Evolutionary conservation across 106 monocot species (phyloP), one percentile per base, ranked within the genome.

Genomic region (Dioscorea zingiberensis): DNA sequence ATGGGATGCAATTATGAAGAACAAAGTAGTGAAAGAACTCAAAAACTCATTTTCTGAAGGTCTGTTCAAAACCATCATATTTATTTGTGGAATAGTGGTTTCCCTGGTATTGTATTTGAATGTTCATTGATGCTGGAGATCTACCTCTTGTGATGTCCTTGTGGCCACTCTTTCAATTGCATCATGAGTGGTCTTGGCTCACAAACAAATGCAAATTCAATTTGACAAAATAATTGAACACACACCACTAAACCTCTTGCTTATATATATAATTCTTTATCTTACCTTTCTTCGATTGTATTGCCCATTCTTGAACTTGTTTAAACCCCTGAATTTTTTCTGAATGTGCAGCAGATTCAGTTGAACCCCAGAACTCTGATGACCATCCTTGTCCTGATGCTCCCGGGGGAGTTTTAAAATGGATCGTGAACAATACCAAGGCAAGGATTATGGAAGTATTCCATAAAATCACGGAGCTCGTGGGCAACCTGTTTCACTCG

Each of bases 1-100:
- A 47, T 94, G 90, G 94, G 84, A 90, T 68, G 94, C 94, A 4
- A 79, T 94, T 21, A 94, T 94, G 86, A 94, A 87, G 26, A 94
- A 94, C 62, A 84, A 84, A 13, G 81, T 72, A 16, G 87, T 94
- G 12, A 81, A 90, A 70, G 87, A 94, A 71, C 49, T 90, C 38
- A 84, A 72, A 62, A 72, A 71, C 48, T 81, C 84, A 3, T 67
- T 87, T 13, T 62, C 25, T 70, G 70, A 81, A 77, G 94, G 90
- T 90, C 75, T 69, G 64, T 22, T n/a, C 0, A 63, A 26, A 1
- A n/a, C 47, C 23, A n/a, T 60, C n/a, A 3, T 19, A 28, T 27
- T 55, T 53, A 30, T 30, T 3, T 30, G 2, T 30, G 7, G 30
- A 3, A n/a, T n/a, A n/a, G n/a, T n/a, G n/a, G n/a, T n/a, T n/a